A percentile compares a stretch with the other conserved stretches of the same genome.
Evolutionary conservation across 495 filamentous ascomycete species (phyloP).

Genomic region (Penicillium daleae): DNA sequence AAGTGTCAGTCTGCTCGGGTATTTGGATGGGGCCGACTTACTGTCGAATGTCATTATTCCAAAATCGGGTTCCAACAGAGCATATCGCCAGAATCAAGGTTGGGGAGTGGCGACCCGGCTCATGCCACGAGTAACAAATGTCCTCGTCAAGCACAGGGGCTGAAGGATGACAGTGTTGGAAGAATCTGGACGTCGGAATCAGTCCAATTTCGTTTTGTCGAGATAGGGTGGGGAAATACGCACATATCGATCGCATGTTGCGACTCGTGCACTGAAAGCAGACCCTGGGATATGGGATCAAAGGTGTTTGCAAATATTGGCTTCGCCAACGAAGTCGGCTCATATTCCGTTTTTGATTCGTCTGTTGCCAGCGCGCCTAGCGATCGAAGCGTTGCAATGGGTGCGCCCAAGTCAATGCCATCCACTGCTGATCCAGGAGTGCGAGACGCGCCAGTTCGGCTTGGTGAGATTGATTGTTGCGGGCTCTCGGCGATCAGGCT

Average conservation of each 20-base stretch:
- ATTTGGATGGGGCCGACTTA: constrained; percentile 1
- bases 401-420: constrained; percentile 21
- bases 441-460: background rate
- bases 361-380: constrained; percentile 17
- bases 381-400: constrained; percentile 25
- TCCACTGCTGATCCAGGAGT: constrained; percentile 16
- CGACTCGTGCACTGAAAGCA: constrained; percentile 13
- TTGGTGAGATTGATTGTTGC: constrained; percentile 11
- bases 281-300: constrained; percentile 11
- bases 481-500: too few relatives aligned
- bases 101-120: constrained; percentile 4
- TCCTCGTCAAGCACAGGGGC: constrained; percentile 21
- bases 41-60: constrained; percentile 9
- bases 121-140: constrained; percentile 17
- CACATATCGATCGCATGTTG: constrained; percentile 21
- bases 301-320: constrained; percentile 7
- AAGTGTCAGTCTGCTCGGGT: background rate
- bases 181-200: constrained; percentile 16
- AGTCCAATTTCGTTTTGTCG: background rate
- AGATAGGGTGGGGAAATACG: background rate
- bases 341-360: background rate
- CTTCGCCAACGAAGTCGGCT: background rate
- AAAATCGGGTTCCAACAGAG: constrained; percentile 23
- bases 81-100: constrained; percentile 24
- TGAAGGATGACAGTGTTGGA: constrained; percentile 22